These are phyloP conservation scores for Lachancea lanzarotensis DNA, from an alignment of 805 yeast genomes.

Conservation along the genomic window DNA sequence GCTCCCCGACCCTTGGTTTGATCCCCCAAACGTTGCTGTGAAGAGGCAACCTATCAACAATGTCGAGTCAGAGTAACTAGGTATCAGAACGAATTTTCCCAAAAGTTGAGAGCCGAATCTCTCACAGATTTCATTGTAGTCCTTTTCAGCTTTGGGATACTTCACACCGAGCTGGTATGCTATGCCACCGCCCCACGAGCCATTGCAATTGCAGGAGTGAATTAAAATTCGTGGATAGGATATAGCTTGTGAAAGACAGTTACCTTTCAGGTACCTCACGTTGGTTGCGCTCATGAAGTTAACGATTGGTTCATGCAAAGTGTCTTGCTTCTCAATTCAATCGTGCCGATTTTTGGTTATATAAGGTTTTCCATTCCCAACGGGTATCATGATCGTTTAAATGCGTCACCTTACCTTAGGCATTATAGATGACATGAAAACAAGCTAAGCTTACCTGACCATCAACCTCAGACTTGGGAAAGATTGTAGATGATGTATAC, in stretches of 20 bases:
- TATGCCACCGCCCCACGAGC: conserved; percentile 82
- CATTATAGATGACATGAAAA: background rate
- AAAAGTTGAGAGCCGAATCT: conserved; percentile 27
- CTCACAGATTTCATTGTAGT: conserved; percentile 35
- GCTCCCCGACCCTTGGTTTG: conserved; percentile 35
- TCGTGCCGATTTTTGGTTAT: too few species aligned
- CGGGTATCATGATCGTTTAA: background rate
- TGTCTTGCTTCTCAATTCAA: too few species aligned
- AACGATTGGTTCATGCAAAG: background rate
- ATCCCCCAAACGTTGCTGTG: conserved; percentile 53
- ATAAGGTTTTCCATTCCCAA: too few species aligned
- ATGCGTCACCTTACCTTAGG: background rate
- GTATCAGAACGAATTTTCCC: conserved; percentile 39
- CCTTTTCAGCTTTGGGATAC: conserved; percentile 51
- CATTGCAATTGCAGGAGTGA: conserved; percentile 76
- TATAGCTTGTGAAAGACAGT: conserved; percentile 2
- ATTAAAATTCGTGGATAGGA: conserved; percentile 44
- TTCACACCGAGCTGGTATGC: conserved; percentile 50
- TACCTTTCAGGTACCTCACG: conserved; percentile 3
- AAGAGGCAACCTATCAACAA: conserved; percentile 58
- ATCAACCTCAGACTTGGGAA: background rate
- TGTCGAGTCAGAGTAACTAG: conserved; percentile 17
- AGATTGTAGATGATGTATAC: background rate
- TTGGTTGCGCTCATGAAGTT: background rate
- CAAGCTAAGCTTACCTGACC: background rate